Percentiles rank a stretch among this genome's conserved stretches.
phyloP scores from a whole-genome alignment of 1,284 basidiomycete genomes.

The Leccinum griseonigrum region DNA sequence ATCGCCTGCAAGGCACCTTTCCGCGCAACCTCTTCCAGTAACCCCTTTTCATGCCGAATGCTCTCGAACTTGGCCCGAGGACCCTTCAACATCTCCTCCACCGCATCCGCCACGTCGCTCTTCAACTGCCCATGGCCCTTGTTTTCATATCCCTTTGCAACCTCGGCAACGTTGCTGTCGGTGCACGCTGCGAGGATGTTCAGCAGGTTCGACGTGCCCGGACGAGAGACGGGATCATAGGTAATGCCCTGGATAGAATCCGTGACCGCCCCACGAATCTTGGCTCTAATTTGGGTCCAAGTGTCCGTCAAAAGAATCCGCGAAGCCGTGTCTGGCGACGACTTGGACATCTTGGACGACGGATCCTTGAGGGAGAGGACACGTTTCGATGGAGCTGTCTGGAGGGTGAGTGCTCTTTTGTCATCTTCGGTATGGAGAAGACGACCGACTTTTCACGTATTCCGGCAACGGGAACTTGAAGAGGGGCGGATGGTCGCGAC shows the following conservation, averaged over 20 bases:
- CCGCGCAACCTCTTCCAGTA: constrained; percentile 61
- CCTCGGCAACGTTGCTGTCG: constrained; percentile 44
- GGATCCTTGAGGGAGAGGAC: constrained; percentile 87
- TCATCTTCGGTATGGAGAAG: not conserved
- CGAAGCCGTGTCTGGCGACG: constrained; percentile 67
- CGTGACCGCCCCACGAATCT: constrained; percentile 83
- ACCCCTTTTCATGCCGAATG: constrained; percentile 59
- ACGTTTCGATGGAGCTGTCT: constrained; percentile 69
- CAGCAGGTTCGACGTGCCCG: constrained; percentile 84
- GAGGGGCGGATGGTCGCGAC: constrained; percentile 34
- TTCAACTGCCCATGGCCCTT: constrained; percentile 74
- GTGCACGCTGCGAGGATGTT: constrained; percentile 73
- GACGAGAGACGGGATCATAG: constrained; percentile 75
- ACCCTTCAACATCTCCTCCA: constrained; percentile 55
- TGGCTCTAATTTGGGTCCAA: constrained; percentile 57
- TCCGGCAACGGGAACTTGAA: constrained; percentile 67
- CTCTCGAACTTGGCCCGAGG: constrained; percentile 73
- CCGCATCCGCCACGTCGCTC: constrained; percentile 34
- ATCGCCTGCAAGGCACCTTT: constrained; percentile 67
- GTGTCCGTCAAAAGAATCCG: constrained; percentile 87
- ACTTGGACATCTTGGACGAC: constrained; percentile 34
- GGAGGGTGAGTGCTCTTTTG: not conserved
- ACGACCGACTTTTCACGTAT: constrained; percentile 68
- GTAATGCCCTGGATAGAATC: constrained; percentile 74
- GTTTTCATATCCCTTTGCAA: constrained; percentile 51